Base-by-base conservation (phyloP, 495 filamentous ascomycete species). In the Bombardia bombarda region DNA sequence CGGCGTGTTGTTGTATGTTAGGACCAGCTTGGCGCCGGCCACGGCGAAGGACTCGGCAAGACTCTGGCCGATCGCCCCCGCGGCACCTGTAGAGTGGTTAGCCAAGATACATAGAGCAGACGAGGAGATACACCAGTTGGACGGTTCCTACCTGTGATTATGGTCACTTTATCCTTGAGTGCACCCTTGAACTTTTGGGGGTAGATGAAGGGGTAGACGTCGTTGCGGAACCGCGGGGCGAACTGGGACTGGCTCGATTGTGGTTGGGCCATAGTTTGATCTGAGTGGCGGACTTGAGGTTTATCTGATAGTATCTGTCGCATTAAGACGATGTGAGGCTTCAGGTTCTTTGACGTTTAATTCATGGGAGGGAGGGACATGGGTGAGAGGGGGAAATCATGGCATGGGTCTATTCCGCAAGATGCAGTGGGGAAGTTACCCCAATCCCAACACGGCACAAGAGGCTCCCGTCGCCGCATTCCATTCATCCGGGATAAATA, bases 11-110 rank as follows among this genome's bases (percentile, higher is more conserved):
- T 63, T 61, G 44, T 61, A 63, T 3, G 56, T 60, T 26, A 63
- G 43, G 3, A 57, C 47, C 35, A 63, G 49, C 28, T 52, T 55
- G 3, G 55, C 49, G 10, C 60, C 58, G 0, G 57, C 57, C n/a
- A 61, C 56, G 23, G 57, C 55, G n/a, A 63, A 63, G 12, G 46
- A 57, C 36, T 63, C 60, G 13, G 60, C 60, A 8, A 61, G 53
- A 4, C 42, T 50, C 26, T 50, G 40, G 8, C 60, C 60, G 10
- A 63, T 59, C 6, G 51, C 47, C 3, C 57, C 60, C 0, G 58
- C 49, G 5, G 60, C 50, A 4, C 60, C 58, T 61, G 18, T 12
- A 22, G 5, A 12, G 10, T 18, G 6, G 7, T n/a, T n/a, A n/a
- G n/a, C n/a, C n/a, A n/a, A n/a, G 12, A 34, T 2, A 34, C 32